Base-by-base conservation (phyloP, 345 rosid species). In the Lepidium aucheri region DNA sequence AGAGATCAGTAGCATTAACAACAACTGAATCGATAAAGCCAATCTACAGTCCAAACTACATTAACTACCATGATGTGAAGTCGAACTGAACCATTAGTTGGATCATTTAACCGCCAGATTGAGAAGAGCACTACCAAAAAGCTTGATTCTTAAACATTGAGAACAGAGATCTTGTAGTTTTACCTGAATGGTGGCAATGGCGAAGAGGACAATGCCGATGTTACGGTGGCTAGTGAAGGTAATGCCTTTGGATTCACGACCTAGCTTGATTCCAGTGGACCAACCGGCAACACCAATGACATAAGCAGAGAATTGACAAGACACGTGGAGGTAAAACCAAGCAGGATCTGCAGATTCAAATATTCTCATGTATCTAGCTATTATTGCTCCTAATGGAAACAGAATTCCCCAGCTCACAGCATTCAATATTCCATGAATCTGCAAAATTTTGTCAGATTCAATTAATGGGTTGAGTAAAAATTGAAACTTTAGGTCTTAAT, bases 221-320 rank as follows among this genome's bases (percentile, higher is more conserved):
- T 80, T 78, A 17, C 96, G 82, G 59, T 91, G 98, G 32, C 4
- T 9, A 0, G 72, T 5, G 49, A 18, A 83, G 1, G 32, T 51
- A 18, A 83, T 17, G 6, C 85, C 90, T 4, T 61, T 13, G 3
- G 96, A 89, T 72, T 91, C 83, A 8, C 77, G 60, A 13, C 98
- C 95, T n/a, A 91, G 90, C 70, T 89, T 89, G 36, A 91, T 55
- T n/a, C 98, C 96, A 10, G 89, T 89, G 55, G 74, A 89, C 98
- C 96, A 91, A 2, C 98, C 98, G 22, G 98, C 85, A 54, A 85
- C 92, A 6, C 98, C 98, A 12, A 91, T 74, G 22, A 59, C 83
- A 33, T 88, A 91, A 17, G 84, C 98, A 15, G 90, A 84, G 44
- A 78, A 33, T 64, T 91, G 98, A 69, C 98, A 91, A 55, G 54